Percentiles rank a stretch among this genome's conserved stretches.
Evolutionary conservation across 345 rosid species (phyloP).

Genomic region (Clarkia xantiana): DNA sequence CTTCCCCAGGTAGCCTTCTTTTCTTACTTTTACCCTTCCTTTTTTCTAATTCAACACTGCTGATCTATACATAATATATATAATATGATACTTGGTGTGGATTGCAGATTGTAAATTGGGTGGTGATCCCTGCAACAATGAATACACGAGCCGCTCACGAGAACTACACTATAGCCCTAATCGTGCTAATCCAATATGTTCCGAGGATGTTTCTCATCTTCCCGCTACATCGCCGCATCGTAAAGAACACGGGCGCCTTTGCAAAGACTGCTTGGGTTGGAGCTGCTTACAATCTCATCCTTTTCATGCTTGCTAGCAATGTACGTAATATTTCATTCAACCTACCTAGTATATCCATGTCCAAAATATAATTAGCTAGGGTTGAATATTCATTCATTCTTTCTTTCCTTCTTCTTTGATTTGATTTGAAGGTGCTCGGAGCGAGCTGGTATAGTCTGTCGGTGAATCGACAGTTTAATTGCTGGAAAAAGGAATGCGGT

Average conservation of each 20-base stretch:
- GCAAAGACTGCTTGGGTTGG: constrained; percentile 86
- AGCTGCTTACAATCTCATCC: constrained; percentile 70
- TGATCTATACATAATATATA: too few species aligned
- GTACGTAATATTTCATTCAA: constrained; percentile 23
- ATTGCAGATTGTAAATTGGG: constrained; percentile 60
- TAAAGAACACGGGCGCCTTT: constrained; percentile 52
- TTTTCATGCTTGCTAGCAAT: constrained; percentile 71
- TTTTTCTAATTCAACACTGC: too few species aligned
- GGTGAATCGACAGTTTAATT: constrained; percentile 50
- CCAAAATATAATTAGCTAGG: too few species aligned
- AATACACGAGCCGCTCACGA: constrained; percentile 42
- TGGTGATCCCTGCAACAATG: constrained; percentile 46
- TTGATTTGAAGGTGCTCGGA: constrained; percentile 56
- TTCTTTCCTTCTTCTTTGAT: too few species aligned
- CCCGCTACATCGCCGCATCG: constrained; percentile 56
- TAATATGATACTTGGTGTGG: too few species aligned
- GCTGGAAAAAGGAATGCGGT: constrained; percentile 54
- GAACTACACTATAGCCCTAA: constrained; percentile 50
- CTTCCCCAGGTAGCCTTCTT: constrained; percentile 95
- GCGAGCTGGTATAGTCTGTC: constrained; percentile 75
- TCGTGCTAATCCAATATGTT: constrained; percentile 64
- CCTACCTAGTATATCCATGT: too few species aligned
- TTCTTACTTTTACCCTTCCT: too few species aligned
- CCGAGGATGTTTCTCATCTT: constrained; percentile 66
- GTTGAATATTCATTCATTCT: too few species aligned